phyloP scores from a whole-genome alignment of 2,329 filamentous ascomycete genomes.

The Aspergillus bombycis region DNA sequence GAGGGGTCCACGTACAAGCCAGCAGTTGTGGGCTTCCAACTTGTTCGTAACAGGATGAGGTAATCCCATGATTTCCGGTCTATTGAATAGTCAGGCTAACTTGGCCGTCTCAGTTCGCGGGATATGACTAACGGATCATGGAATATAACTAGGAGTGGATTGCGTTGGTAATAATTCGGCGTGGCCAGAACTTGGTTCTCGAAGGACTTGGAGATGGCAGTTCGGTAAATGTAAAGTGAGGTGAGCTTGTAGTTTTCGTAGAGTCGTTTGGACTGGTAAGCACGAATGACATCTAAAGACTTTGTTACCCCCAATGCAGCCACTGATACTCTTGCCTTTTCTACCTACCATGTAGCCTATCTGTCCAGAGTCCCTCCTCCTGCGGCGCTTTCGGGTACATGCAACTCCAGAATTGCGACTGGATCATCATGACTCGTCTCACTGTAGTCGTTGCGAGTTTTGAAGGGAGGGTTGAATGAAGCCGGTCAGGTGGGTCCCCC shows the following conservation, averaged over 20 bases:
- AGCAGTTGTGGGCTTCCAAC: slow-evolving; percentile 81
- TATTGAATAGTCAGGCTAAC: slow-evolving; percentile 35
- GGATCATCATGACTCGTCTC: slow-evolving; percentile 59
- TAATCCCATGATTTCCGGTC: slow-evolving; percentile 71
- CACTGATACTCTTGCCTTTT: neutral
- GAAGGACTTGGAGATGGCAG: slow-evolving; percentile 73
- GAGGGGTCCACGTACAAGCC: slow-evolving; percentile 67
- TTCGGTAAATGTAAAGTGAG: slow-evolving; percentile 76
- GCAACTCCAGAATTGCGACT: slow-evolving; percentile 80
- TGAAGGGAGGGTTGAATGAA: slow-evolving; percentile 53
- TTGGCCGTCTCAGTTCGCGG: neutral
- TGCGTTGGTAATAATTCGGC: slow-evolving; percentile 65
- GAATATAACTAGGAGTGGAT: slow-evolving; percentile 78
- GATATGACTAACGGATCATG: slow-evolving; percentile 75
- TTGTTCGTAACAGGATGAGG: slow-evolving; percentile 71
- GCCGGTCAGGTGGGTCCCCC: slow-evolving; percentile 81
- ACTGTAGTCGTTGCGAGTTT: slow-evolving; percentile 59
- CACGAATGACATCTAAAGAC: slow-evolving; percentile 70
- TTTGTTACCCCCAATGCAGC: neutral
- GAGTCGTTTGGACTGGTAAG: slow-evolving; percentile 72
- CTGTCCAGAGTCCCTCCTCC: slow-evolving; percentile 36
- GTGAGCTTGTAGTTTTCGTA: slow-evolving; percentile 76
- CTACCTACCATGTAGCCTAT: slow-evolving; percentile 64
- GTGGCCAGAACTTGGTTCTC: slow-evolving; percentile 84
- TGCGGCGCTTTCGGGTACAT: slow-evolving; percentile 67